phyloP scores from a whole-genome alignment of 495 filamentous ascomycete genomes.

The Tetracladium marchalianum region DNA sequence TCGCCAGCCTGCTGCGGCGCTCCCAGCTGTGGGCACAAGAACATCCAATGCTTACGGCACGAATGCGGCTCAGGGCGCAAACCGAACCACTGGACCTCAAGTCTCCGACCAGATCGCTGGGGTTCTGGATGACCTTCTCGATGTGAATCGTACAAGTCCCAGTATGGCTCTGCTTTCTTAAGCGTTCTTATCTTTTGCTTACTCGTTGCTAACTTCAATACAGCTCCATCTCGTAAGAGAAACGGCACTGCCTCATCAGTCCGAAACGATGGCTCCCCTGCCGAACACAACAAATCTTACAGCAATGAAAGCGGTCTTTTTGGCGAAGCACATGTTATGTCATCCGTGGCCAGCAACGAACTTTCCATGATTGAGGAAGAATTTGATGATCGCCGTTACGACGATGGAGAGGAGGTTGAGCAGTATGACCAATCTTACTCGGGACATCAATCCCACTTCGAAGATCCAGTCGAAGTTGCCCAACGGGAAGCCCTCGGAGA shows the following conservation, averaged over 20 bases:
- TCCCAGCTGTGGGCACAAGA: constrained; percentile 6
- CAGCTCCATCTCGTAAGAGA: too few species aligned
- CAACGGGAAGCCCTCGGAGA: too few species aligned
- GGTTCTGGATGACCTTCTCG: constrained; percentile 6
- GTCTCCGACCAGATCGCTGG: neutral
- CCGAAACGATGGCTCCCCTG: too few species aligned
- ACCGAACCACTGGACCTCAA: neutral
- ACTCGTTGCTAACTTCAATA: too few species aligned
- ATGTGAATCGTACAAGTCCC: neutral
- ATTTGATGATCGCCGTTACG: too few species aligned
- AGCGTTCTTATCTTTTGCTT: too few species aligned
- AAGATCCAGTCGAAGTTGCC: too few species aligned
- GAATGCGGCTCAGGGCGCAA: constrained; percentile 4
- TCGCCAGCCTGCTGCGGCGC: constrained; percentile 2
- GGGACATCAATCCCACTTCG: too few species aligned
- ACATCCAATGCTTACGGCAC: constrained; percentile 19
- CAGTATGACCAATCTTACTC: too few species aligned
- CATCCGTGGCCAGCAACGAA: neutral
- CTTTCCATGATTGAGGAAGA: neutral
- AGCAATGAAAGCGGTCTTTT: constrained; percentile 27
- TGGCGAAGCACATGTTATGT: constrained; percentile 17
- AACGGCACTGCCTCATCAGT: too few species aligned
- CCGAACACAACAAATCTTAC: constrained; percentile 8
- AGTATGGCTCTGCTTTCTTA: too few species aligned
- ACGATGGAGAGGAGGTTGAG: too few species aligned